Evolutionary conservation across 495 filamentous ascomycete species (phyloP), one percentile per base, ranked within the genome.

Genomic region (Cenococcum geophilum): DNA sequence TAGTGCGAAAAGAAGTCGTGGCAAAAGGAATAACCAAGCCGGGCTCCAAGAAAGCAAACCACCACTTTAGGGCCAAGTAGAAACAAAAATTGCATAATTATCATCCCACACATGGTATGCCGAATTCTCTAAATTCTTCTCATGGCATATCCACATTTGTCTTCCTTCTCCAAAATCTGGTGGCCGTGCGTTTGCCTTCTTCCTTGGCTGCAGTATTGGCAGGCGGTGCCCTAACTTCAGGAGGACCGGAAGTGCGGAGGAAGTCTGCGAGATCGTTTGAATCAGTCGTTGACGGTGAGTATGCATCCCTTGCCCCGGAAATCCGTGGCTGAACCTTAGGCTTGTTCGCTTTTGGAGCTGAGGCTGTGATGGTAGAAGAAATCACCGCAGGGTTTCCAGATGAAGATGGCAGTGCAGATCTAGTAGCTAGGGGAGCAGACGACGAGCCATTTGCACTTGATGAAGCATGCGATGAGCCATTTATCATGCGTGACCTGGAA

Each of bases 201-300:
- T 66, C 60, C 32, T 55, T 53, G 11, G 51, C 49, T 12, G 58
- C 34, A 5, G 52, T 11, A 11, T 58, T 54, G 0, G 58, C 57
- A 18, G 62, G 35, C 4, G 55, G 54, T 11, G 55, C 42, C 9
- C 58, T 21, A 18, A 62, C 63, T 32, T 71, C 69, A 12, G 88
- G 88, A n/a, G 90, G 89, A 20, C 80, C 89, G 22, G 86, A 88
- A 61, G 85, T 86, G 43, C 80, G 83, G 14, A 96, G 74, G 72
- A 95, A 95, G 64, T 89, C 86, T 1, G 90, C 89, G 57, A 95
- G 73, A 34, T 91, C 89, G 43, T 82, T 82, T 2, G 88, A 91
- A 27, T 78, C 77, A 74, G 53, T 76, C 64, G 57, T 71, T 16
- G 47, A 63, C 4, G 37, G 42, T 6, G 60, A 51, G 18, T 55